These are phyloP conservation scores for Nemania bipapillata DNA, from an alignment of 2,329 filamentous ascomycete genomes.

Conservation along the genomic window DNA sequence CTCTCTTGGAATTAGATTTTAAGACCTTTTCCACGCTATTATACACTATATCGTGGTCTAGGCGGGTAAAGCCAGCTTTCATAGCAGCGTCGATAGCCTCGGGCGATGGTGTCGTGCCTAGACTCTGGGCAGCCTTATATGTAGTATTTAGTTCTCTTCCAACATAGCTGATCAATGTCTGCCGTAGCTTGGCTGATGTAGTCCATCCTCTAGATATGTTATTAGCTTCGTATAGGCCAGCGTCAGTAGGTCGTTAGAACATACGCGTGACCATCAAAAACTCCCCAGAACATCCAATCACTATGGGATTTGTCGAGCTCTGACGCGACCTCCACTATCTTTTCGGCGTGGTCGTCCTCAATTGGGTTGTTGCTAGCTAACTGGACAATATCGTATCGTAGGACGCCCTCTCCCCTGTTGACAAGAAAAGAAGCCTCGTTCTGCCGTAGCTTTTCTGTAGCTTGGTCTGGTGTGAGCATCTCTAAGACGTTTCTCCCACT, in stretches of 20 bases:
- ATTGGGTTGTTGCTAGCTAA: conserved; percentile 97
- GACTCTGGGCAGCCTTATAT: conserved; percentile 77
- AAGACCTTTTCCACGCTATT: conserved; percentile 91
- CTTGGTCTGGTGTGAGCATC: conserved; percentile 96
- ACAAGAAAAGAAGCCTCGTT: conserved; percentile 93
- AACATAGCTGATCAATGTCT: conserved; percentile 91
- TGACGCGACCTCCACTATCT: conserved; percentile 89
- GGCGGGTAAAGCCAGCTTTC: conserved; percentile 85
- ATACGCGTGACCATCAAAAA: conserved; percentile 96
- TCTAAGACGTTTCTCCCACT: conserved; percentile 87
- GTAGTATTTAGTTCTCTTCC: conserved; percentile 91
- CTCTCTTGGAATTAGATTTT: conserved; percentile 86
- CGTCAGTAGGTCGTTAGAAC: conserved; percentile 48
- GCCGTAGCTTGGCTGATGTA: conserved; percentile 92
- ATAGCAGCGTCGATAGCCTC: conserved; percentile 90
- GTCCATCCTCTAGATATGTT: conserved; percentile 81
- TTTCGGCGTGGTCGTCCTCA: conserved; percentile 97
- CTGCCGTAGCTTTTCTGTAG: conserved; percentile 85
- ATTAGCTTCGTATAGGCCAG: conserved; percentile 7
- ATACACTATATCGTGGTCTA: conserved; percentile 95
- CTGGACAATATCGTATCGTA: conserved; percentile 94
- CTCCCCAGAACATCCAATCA: conserved; percentile 99
- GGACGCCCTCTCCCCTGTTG: conserved; percentile 86
- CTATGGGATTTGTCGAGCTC: conserved; percentile 64
- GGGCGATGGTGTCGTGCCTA: conserved; percentile 72